Evolutionary conservation across 1,139 yeast species (phyloP), one percentile per base, ranked within the genome.

Genomic region (Wickerhamomyces sp.): DNA sequence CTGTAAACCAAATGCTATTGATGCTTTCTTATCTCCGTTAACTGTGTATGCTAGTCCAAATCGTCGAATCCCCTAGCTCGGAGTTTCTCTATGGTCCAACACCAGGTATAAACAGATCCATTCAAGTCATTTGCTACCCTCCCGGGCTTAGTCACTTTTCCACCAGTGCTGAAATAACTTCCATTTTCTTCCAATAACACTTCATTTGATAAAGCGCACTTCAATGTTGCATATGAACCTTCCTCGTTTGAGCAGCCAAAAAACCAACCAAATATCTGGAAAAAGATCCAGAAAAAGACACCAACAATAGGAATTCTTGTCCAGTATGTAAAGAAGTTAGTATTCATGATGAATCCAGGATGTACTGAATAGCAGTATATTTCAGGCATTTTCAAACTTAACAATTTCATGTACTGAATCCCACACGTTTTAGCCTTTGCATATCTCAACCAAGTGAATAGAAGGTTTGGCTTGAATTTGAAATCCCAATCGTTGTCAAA

Each of bases 261-360:
- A 39, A 84, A 64, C 55, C 68, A 74, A 1, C 88, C 88, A 56
- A 86, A 79, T 7, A 82, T 60, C 57, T 82, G 87, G 61, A 86
- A 84, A 14, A 76, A 63, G 42, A 84, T 67, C 86, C 91, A 81
- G 57, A 84, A 83, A 34, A 83, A 55, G 1, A 81, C 72, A 1
- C 96, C 95, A 10, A 87, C 71, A 2, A 86, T 67, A 0, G 95
- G 95, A n/a, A 84, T 66, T 48, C 88, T 67, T 3, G 93, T 84
- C 81, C 90, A 84, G 62, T 84, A 84, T 37, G 84, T 70, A 59
- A 84, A 83, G 42, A 85, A 63, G 54, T 83, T 83, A 5, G 96
- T 83, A 58, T 82, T 81, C 83, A 86, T 80, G 13, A 87, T 88
- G 50, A 87, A 75, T 0, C 97, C 97, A 0, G 96, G 96, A 58